Evolutionary conservation across 768 basidiomycete species (phyloP).

Genomic region (Tricholoma bakamatsutake): DNA sequence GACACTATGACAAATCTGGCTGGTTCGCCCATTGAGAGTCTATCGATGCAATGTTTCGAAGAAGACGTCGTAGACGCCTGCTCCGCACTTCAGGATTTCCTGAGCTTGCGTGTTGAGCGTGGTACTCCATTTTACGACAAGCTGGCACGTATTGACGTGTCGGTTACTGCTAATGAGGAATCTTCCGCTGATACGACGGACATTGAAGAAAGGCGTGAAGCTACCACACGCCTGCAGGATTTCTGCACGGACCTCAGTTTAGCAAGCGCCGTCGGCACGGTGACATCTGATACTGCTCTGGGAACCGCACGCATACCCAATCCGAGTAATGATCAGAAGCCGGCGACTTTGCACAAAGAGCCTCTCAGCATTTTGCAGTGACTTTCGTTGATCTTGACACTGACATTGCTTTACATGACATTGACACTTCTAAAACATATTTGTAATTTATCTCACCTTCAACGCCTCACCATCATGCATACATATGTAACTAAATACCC

Average conservation of each 20-base stretch:
- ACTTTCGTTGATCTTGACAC: not conserved
- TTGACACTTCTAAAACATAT: not conserved
- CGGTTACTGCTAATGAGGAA: conserved; percentile 32
- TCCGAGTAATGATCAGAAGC: not conserved
- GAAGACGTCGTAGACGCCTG: conserved; percentile 63
- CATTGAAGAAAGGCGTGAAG: conserved; percentile 30
- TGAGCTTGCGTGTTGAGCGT: conserved; percentile 44
- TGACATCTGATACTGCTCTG: conserved; percentile 14
- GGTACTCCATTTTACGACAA: conserved; percentile 45
- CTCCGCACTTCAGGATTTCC: conserved; percentile 48
- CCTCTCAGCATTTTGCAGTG: not conserved
- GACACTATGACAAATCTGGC: conserved; percentile 55
- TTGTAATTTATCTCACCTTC: not conserved
- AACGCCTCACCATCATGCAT: not conserved
- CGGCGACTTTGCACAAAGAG: not conserved
- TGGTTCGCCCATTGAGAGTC: conserved; percentile 51
- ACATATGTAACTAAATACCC: not conserved
- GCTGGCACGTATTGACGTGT: conserved; percentile 43
- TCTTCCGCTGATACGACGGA: conserved; percentile 29
- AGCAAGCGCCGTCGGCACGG: conserved; percentile 28
- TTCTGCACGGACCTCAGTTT: conserved; percentile 45
- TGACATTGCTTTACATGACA: not conserved
- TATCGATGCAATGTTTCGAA: conserved; percentile 54
- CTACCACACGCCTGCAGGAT: conserved; percentile 40
- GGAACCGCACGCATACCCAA: conserved; percentile 4